Percentiles rank a stretch among this genome's conserved stretches.
Conservation (phyloP, 2,329 filamentous ascomycete genomes). For the Sarocladium strictum region DNA sequence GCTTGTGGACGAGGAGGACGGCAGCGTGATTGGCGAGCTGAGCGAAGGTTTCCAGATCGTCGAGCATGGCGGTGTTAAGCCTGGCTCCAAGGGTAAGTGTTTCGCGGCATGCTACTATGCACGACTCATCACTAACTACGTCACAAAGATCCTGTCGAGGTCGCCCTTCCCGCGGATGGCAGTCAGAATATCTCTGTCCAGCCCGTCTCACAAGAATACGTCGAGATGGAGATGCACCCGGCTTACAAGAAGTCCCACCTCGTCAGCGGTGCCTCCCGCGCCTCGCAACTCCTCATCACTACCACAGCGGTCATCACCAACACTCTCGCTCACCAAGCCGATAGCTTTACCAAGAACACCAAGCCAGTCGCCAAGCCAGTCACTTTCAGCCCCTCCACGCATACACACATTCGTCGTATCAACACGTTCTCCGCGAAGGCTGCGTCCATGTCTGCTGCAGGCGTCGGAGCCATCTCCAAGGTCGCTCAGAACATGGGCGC, state of each 20-base stretch:
- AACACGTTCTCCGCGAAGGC: conserved; percentile 79
- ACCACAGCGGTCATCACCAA: conserved; percentile 75
- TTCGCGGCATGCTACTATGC: not conserved
- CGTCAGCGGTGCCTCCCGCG: conserved; percentile 79
- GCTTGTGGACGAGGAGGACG: conserved; percentile 90
- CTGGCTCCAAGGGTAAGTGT: conserved; percentile 80
- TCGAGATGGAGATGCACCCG: conserved; percentile 75
- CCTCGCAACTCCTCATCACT: conserved; percentile 87
- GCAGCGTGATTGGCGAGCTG: conserved; percentile 89
- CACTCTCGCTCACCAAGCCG: conserved; percentile 69
- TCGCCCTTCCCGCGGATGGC: conserved; percentile 64
- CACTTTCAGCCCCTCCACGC: conserved; percentile 80
- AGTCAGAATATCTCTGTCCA: conserved; percentile 58
- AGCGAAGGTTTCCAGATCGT: conserved; percentile 75
- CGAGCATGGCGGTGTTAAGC: conserved; percentile 68
- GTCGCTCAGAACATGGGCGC: conserved; percentile 90
- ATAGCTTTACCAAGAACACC: conserved; percentile 73
- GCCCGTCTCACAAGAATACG: conserved; percentile 63
- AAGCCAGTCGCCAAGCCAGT: conserved; percentile 75
- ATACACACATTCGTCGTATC: conserved; percentile 79
- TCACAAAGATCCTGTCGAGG: conserved; percentile 66
- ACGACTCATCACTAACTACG: not conserved
- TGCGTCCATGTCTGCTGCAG: conserved; percentile 75
- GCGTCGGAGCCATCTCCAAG: conserved; percentile 75
- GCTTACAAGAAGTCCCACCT: conserved; percentile 85